Conservation (phyloP, 148 eudicot species). For the Gaultheria prostrata region DNA sequence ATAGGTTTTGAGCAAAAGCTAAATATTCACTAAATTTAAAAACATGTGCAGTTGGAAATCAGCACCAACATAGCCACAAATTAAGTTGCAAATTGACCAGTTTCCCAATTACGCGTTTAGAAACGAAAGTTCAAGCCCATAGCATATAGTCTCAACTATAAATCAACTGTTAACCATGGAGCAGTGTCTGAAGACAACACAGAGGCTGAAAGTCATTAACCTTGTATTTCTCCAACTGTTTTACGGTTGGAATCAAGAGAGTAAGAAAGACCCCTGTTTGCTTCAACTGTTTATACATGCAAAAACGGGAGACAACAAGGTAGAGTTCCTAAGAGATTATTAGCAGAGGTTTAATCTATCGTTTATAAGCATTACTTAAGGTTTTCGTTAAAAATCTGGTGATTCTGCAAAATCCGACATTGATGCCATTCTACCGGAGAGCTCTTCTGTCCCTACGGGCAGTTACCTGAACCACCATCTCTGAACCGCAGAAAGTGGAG, state of each 20-base stretch:
- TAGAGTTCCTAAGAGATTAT: background rate
- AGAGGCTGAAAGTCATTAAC: too few relatives aligned
- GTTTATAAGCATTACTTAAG: background rate
- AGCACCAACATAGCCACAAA: background rate
- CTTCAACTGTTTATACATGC: background rate
- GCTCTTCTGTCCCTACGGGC: background rate
- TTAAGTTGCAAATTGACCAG: background rate
- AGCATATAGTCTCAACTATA: background rate
- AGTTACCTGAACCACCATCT: constrained; percentile 88
- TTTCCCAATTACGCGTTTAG: background rate
- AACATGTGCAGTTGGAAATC: background rate
- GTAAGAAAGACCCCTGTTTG: background rate
- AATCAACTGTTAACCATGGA: background rate
- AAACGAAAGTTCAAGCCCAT: background rate
- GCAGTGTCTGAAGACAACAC: too few relatives aligned
- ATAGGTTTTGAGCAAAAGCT: background rate
- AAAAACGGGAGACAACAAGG: background rate
- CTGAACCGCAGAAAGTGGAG: constrained; percentile 67
- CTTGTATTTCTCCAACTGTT: too few relatives aligned
- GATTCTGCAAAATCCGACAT: background rate
- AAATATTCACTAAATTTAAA: too few relatives aligned
- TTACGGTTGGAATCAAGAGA: background rate
- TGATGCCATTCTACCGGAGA: background rate
- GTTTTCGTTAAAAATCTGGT: background rate
- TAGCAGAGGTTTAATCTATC: background rate